These are phyloP conservation scores for Colletotrichum paranaense DNA, from an alignment of 2,329 filamentous ascomycete species.

Conservation along the genomic window DNA sequence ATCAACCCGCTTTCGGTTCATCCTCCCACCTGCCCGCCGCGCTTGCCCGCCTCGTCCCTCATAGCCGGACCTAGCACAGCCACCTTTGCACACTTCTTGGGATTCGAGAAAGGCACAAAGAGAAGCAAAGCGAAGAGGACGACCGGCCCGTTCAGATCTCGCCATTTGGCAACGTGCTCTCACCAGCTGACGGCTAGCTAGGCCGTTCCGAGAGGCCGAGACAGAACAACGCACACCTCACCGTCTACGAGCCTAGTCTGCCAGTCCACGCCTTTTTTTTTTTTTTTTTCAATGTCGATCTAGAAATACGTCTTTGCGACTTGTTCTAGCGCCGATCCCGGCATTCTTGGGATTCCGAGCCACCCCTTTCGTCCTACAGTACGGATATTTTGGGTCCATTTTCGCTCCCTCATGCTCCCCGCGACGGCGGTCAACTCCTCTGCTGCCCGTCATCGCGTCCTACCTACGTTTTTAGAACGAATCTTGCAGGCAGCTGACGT, in stretches of 20 bases:
- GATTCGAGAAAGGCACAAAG: not conserved
- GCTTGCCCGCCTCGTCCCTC: not conserved
- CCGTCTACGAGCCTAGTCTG: constrained; percentile 3
- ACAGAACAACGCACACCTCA: not conserved
- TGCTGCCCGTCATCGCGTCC: constrained; percentile 4
- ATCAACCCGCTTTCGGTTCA: constrained; percentile 19
- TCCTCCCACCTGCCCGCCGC: constrained; percentile 27
- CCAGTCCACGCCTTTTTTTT: not conserved
- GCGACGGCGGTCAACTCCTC: not conserved
- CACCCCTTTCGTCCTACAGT: not conserved
- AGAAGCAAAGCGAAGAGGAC: not conserved
- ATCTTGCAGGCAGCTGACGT: not conserved
- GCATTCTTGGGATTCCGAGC: not conserved
- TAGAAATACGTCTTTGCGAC: not conserved
- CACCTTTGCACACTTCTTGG: not conserved
- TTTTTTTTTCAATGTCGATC: not conserved
- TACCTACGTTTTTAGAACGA: not conserved
- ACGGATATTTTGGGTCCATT: not conserved
- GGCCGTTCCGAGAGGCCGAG: constrained; percentile 10
- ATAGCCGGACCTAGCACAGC: constrained; percentile 9
- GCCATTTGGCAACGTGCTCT: constrained; percentile 30
- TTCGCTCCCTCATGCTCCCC: not conserved
- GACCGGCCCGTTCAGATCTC: constrained; percentile 22
- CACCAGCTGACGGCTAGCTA: constrained; percentile 11
- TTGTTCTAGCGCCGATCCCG: constrained; percentile 11